Percentiles rank a stretch among this genome's conserved stretches.
phyloP scores from a whole-genome alignment of 2,329 filamentous ascomycete genomes.

The Cladophialophora psammophila region DNA sequence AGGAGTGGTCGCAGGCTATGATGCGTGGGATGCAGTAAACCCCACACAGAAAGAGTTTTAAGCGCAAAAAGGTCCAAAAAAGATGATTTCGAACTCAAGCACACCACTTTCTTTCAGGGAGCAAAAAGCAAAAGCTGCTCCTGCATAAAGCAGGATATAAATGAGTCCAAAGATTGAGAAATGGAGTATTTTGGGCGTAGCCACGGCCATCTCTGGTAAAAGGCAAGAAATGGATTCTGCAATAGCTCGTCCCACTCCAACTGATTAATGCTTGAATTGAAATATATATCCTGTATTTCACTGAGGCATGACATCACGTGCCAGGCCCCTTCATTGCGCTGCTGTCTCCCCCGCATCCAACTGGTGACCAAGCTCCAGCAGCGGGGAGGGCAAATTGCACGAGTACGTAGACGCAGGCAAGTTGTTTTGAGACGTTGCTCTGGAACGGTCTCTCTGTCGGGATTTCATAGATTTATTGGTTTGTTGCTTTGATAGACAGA shows the following conservation, averaged over 20 bases:
- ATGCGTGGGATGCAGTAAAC: too few species aligned
- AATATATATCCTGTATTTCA: conserved; percentile 40
- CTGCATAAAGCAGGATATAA: conserved; percentile 11
- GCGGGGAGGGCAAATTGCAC: not conserved
- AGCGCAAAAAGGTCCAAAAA: not conserved
- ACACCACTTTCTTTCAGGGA: not conserved
- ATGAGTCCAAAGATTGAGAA: conserved; percentile 65
- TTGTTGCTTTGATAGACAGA: not conserved
- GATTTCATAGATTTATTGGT: not conserved
- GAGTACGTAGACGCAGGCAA: not conserved
- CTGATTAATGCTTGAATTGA: not conserved
- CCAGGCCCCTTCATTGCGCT: not conserved
- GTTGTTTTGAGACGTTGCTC: not conserved
- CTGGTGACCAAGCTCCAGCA: not conserved
- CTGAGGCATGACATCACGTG: conserved; percentile 21
- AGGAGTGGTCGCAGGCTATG: not conserved
- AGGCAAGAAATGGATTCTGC: conserved; percentile 78
- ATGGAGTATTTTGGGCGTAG: conserved; percentile 65
- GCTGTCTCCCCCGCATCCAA: not conserved
- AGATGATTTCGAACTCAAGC: conserved; percentile 2
- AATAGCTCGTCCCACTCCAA: conserved; percentile 74
- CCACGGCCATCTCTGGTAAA: conserved; percentile 83
- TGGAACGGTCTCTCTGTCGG: not conserved
- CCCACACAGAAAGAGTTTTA: not conserved
- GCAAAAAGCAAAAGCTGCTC: conserved; percentile 23